Conservation (phyloP, 2,329 filamentous ascomycete genomes). For the Botrytis hyacinthi region DNA sequence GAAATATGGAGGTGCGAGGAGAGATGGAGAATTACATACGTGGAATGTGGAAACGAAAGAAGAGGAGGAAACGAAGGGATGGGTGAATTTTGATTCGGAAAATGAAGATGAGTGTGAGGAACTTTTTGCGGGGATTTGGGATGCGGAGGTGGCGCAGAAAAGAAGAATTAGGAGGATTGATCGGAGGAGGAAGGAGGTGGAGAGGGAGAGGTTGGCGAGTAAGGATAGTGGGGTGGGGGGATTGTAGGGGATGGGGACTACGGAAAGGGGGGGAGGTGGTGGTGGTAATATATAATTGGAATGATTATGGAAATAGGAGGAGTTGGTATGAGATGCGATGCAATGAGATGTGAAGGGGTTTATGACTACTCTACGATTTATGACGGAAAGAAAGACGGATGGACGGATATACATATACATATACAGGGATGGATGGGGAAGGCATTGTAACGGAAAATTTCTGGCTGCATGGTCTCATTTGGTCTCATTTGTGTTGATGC, state of each 20-base stretch:
- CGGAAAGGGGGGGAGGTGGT: not conserved
- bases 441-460: not conserved
- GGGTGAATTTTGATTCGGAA: conserved; percentile 47
- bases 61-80: conserved; percentile 51
- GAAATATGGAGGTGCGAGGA: conserved; percentile 51
- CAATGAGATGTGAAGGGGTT: not conserved
- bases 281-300: not conserved
- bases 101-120: conserved; percentile 68
- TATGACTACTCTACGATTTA: not conserved
- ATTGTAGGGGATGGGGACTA: not conserved
- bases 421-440: not conserved
- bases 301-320: not conserved
- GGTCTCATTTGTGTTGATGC: not conserved
- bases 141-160: conserved; percentile 44
- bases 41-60: conserved; percentile 8
- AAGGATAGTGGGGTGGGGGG: conserved; percentile 14
- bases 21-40: conserved; percentile 19
- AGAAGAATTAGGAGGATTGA: conserved; percentile 31
- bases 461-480: not conserved
- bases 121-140: conserved; percentile 61
- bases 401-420: no score
- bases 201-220: conserved; percentile 22
- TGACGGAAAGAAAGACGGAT: not conserved
- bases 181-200: conserved; percentile 13
- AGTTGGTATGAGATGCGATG: not conserved